phyloP scores from a whole-genome alignment of 176 grass and related monocot genomes.

The Ananas comosus region DNA sequence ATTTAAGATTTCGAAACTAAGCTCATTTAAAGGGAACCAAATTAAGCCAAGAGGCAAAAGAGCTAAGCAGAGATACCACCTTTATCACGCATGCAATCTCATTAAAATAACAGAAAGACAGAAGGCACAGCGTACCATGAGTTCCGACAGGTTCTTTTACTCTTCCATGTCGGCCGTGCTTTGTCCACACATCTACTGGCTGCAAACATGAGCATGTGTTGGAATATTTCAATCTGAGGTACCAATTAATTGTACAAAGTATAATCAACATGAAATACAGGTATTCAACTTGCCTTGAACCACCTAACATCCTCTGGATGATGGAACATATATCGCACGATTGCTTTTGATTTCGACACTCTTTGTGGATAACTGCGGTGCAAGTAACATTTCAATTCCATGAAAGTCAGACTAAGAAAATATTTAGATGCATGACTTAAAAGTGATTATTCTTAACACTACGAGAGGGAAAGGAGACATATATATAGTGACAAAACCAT shows the following conservation, averaged over 20 bases:
- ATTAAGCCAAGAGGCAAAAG: background rate
- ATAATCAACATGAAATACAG: background rate
- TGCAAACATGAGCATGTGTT: conserved; percentile 13
- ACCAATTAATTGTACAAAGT: background rate
- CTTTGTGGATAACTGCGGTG: conserved; percentile 78
- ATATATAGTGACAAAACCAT: no score
- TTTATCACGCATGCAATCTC: background rate
- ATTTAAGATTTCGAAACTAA: no score
- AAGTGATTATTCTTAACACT: no score
- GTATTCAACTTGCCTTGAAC: conserved; percentile 69
- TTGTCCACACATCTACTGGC: conserved; percentile 86
- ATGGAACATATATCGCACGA: conserved; percentile 92
- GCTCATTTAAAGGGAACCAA: background rate
- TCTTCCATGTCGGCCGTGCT: conserved; percentile 72
- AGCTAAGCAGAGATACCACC: background rate
- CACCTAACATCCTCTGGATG: conserved; percentile 78
- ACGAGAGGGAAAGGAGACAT: no score
- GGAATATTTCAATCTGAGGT: background rate
- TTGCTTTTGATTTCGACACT: conserved; percentile 86
- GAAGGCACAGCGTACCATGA: conserved; percentile 41
- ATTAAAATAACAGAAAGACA: background rate
- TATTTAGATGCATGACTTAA: no score
- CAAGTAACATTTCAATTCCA: background rate
- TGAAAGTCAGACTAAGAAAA: no score
- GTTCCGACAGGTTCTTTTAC: conserved; percentile 93